Percentiles rank a stretch among this genome's conserved stretches.
Evolutionary conservation across 1,139 yeast species (phyloP).

Genomic region (Eremothecium coryli): DNA sequence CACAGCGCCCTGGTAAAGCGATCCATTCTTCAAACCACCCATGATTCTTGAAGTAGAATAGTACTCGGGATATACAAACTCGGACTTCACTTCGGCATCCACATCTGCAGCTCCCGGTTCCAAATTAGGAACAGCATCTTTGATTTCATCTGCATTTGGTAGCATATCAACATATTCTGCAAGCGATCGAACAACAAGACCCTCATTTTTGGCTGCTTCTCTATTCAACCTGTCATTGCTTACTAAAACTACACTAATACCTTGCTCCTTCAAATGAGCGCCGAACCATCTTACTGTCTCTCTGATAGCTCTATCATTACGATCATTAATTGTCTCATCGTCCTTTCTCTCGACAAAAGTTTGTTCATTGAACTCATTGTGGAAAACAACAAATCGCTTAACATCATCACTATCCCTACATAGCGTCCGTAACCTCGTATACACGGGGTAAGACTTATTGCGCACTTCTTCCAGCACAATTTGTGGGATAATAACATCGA

Average conservation of each 20-base stretch:
- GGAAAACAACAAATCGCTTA: conserved; percentile 83
- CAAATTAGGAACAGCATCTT: conserved; percentile 68
- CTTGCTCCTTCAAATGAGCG: conserved; percentile 45
- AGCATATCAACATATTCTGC: conserved; percentile 59
- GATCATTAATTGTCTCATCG: conserved; percentile 75
- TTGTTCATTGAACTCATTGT: conserved; percentile 76
- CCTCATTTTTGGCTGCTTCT: conserved; percentile 46
- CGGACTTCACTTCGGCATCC: conserved; percentile 33
- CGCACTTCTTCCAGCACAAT: conserved; percentile 90
- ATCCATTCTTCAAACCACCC: conserved; percentile 86
- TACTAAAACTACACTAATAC: conserved; percentile 51
- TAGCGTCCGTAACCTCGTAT: conserved; percentile 70
- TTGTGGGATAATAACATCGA: conserved; percentile 88
- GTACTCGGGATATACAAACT: conserved; percentile 64
- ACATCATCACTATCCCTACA: conserved; percentile 49
- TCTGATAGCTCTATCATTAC: conserved; percentile 88
- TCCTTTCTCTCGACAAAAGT: conserved; percentile 56
- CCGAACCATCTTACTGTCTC: conserved; percentile 64
- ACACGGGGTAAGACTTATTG: conserved; percentile 79
- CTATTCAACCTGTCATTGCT: conserved; percentile 72
- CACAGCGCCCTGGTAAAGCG: conserved; percentile 76
- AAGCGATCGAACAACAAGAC: conserved; percentile 48
- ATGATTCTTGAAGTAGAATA: conserved; percentile 71
- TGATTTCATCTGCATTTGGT: conserved; percentile 66
- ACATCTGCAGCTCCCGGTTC: conserved; percentile 28